These are phyloP conservation scores for Corchorus capsularis DNA, from an alignment of 345 rosid genomes.

Conservation along the genomic window DNA sequence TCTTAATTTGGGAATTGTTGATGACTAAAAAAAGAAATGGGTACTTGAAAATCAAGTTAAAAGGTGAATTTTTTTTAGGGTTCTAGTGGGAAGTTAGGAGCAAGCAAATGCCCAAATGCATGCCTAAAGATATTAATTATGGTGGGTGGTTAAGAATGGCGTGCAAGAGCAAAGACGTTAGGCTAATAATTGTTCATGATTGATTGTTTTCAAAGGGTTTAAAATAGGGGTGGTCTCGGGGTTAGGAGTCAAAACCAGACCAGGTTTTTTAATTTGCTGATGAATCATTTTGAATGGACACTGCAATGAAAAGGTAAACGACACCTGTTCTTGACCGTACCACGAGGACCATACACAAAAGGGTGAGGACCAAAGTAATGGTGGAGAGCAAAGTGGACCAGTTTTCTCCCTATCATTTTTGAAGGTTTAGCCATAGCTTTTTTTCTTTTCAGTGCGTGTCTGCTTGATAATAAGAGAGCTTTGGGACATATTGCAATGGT, in stretches of 20 bases:
- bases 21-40: neutral
- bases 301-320: neutral
- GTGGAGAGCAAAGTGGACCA: constrained; percentile 23
- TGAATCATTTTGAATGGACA: neutral
- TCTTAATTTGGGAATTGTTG: neutral
- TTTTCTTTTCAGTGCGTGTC: neutral
- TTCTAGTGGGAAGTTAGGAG: neutral
- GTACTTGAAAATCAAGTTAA: neutral
- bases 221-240: neutral
- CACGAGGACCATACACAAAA: constrained; percentile 8
- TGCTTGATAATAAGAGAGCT: neutral
- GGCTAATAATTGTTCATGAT: constrained; percentile 11
- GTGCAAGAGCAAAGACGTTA: constrained; percentile 8
- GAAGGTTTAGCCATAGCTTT: neutral
- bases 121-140: neutral
- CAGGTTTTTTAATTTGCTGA: neutral
- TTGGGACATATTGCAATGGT: neutral
- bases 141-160: neutral
- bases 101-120: neutral
- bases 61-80: neutral
- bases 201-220: neutral
- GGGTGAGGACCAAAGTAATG: constrained; percentile 18
- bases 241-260: constrained; percentile 3
- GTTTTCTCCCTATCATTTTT: neutral
- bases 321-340: constrained; percentile 27